These are phyloP conservation scores for Ricinus communis DNA, from an alignment of 345 rosid genomes.

Conservation along the genomic window DNA sequence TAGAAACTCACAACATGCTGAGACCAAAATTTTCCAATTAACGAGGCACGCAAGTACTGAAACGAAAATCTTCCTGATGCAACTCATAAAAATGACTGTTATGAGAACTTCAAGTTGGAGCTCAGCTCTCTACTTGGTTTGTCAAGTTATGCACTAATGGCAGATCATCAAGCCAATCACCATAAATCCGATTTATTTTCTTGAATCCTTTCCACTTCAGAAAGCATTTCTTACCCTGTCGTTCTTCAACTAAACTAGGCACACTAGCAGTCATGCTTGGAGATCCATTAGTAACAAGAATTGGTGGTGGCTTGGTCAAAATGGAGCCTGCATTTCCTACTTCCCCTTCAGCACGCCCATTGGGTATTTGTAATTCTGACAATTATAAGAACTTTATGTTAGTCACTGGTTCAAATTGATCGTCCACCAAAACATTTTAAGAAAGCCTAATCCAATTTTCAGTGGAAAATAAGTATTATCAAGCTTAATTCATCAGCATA, in stretches of 20 bases:
- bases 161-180: constrained; percentile 90
- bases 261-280: constrained; percentile 31
- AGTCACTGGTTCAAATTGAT: background rate
- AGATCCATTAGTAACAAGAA: constrained; percentile 40
- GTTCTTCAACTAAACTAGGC: constrained; percentile 49
- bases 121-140: constrained; percentile 25
- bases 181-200: constrained; percentile 87
- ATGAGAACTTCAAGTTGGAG: background rate
- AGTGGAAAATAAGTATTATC: too few species aligned
- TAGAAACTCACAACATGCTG: background rate
- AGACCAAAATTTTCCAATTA: background rate
- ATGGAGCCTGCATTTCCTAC: constrained; percentile 27
- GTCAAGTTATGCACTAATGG: constrained; percentile 43
- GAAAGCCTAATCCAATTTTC: background rate
- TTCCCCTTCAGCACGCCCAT: constrained; percentile 65
- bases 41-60: too few species aligned
- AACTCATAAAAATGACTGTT: background rate
- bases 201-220: constrained; percentile 75
- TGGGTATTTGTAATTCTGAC: constrained; percentile 59
- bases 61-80: background rate
- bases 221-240: constrained; percentile 52
- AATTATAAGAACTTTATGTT: constrained; percentile 15
- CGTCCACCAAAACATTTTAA: background rate
- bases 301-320: constrained; percentile 40
- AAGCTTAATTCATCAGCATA: background rate